Base-by-base conservation (phyloP, 1,284 basidiomycete species). In the Melampsora larici-populina region DNA sequence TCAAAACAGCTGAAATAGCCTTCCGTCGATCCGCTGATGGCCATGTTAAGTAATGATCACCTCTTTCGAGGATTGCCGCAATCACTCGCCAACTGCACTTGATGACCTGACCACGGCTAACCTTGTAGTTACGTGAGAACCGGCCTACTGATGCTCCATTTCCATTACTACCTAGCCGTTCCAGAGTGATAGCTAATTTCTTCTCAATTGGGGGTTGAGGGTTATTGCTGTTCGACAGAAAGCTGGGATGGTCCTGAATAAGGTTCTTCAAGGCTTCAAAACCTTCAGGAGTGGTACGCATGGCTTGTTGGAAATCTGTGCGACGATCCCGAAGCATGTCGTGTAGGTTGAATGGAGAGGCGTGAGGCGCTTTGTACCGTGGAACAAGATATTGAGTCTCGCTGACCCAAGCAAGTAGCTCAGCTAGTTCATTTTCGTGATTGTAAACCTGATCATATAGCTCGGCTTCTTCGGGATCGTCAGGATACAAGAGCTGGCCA, bases 91-190 rank as follows among this genome's bases (percentile, higher is more conserved):
- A 24, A 8, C 9, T 49, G 21, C 60, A 24, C 21, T 49, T 64
- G 21, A 73, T 43, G 0, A 73, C 71, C 1, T 29, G 43, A 13
- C 71, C 62, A 5, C 49, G 60, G 26, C 43, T 43, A 49, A 73
- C 46, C 9, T n/a, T n/a, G 7, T 63, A 31, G 18, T 33, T 73
- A 11, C 43, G 5, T 8, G 26, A 26, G 31, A 73, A 66, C 36
- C 62, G 26, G 7, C 71, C 71, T 15, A 73, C 48, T 17, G 29
- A 73, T 7, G 62, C 40, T 13, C 71, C 71, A 51, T 73, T 73
- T 15, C 71, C 71, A n/a, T 66, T 73, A 6, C 58, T 63, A 9
- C n/a, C n/a, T n/a, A n/a, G n/a, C n/a, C n/a, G n/a, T n/a, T n/a
- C n/a, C n/a, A n/a, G n/a, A n/a, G n/a, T 70, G 21, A 70, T 15